Evolutionary conservation across 2,329 filamentous ascomycete genomes (phyloP).

Genomic region (Colletotrichum chrysophilum): DNA sequence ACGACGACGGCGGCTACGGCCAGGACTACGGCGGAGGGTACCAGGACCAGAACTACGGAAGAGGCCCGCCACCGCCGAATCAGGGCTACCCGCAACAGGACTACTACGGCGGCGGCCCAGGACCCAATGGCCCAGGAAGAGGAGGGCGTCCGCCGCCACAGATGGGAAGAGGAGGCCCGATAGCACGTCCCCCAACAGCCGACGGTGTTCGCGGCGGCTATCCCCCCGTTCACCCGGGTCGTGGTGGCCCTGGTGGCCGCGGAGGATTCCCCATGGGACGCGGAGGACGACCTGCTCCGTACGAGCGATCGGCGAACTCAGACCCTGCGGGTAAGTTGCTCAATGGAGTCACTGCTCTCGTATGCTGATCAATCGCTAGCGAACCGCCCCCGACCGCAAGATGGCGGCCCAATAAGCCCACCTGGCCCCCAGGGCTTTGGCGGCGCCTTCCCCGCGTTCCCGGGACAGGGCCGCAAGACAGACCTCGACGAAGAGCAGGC

Average conservation of each 20-base stretch:
- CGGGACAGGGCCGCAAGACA: conserved; percentile 41
- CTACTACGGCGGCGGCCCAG: conserved; percentile 45
- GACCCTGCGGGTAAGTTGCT: conserved; percentile 46
- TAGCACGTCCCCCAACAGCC: conserved; percentile 44
- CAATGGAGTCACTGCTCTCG: background rate
- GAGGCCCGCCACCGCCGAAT: conserved; percentile 41
- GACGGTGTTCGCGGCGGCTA: conserved; percentile 42
- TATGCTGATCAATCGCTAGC: conserved; percentile 20
- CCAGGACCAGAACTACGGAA: conserved; percentile 50
- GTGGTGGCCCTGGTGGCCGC: conserved; percentile 34
- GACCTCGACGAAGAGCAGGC: conserved; percentile 45
- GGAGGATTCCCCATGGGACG: conserved; percentile 38
- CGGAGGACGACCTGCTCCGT: conserved; percentile 45
- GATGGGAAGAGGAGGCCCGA: conserved; percentile 50
- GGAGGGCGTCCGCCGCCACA: conserved; percentile 46
- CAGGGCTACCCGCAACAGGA: conserved; percentile 48
- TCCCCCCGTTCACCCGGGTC: conserved; percentile 44
- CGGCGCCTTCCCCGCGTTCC: conserved; percentile 46
- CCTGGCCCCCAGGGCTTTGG: conserved; percentile 28
- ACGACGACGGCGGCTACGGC: conserved; percentile 42
- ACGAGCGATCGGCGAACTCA: conserved; percentile 39
- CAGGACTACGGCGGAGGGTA: conserved; percentile 47
- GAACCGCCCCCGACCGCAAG: conserved; percentile 35
- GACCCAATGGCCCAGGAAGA: conserved; percentile 40
- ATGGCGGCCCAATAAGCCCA: conserved; percentile 31